Base-by-base conservation (phyloP, 306 rosid genomes). In the Abrus precatorius region DNA sequence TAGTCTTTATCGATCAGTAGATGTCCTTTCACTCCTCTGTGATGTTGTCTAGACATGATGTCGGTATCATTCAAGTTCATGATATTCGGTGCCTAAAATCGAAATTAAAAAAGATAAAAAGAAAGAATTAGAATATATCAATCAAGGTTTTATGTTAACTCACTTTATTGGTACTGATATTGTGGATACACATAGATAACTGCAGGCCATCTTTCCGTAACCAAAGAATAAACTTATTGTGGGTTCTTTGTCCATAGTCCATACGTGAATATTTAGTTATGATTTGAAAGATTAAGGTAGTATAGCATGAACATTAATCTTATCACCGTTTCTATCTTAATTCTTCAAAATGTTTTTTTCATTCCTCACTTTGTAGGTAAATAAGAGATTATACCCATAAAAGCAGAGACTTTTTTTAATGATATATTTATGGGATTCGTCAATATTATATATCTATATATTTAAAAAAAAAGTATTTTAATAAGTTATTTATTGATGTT, bases 1-100 rank as follows among this genome's bases (percentile, higher is more conserved):
- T 36, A 44, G 61, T 77, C 67, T 66, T 67, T 3, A n/a, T 73
- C 64, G 9, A 63, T 63, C 55, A 64, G 68, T 20, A 65, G 20
- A 66, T 74, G 80, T 74, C 76, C 84, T 67, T 69, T 63, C 78
- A 53, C 65, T 45, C 48, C 36, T 62, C 44, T 75, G 75, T 30
- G 30, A 64, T 56, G 41, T 41, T 79, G 44, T 74, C 63, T 63
- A 78, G 67, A 52, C 85, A 64, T 80, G 12, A 63, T 75, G 79
- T 66, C 57, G 6, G 27, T 49, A 75, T 84, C 84, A 79, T 34
- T 28, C 62, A 84, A 40, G 69, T 69, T 43, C 70, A 69, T 48
- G 45, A 66, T 56, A 70, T 60, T 61, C 9, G 64, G 12, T 72
- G 38, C 41, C 59, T 43, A 61, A 71, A 34, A 41, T 53, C 40